These are phyloP conservation scores for Populus hybrid DNA, from an alignment of 441 rosid genomes.

Conservation along the genomic window DNA sequence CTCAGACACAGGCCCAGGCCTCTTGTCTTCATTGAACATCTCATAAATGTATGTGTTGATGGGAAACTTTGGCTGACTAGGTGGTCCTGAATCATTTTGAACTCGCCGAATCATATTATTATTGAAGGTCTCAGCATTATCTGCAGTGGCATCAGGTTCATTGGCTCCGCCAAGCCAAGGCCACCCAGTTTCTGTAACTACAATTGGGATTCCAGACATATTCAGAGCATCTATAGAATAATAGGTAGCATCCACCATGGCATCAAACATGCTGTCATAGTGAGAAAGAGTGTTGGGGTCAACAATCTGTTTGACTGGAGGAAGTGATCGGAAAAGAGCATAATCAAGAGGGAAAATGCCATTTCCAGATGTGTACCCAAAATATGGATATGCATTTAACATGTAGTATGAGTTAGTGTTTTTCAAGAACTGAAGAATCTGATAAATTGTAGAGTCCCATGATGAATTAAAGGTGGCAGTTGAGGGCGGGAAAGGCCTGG, in stretches of 20 bases:
- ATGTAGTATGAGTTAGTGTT: slow-evolving; percentile 80
- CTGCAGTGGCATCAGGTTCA: slow-evolving; percentile 70
- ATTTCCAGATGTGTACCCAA: slow-evolving; percentile 73
- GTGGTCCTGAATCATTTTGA: slow-evolving; percentile 81
- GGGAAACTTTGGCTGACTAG: slow-evolving; percentile 64
- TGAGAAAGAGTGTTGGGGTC: slow-evolving; percentile 91
- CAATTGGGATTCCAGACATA: slow-evolving; percentile 67
- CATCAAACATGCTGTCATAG: slow-evolving; percentile 93
- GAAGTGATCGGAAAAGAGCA: slow-evolving; percentile 67
- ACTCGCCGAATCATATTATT: slow-evolving; percentile 70
- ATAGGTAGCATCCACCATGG: slow-evolving; percentile 93
- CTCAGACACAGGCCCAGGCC: slow-evolving; percentile 68
- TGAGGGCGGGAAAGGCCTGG: slow-evolving; percentile 81
- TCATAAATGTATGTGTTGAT: slow-evolving; percentile 79
- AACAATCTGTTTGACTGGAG: slow-evolving; percentile 87
- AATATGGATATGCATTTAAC: slow-evolving; percentile 91
- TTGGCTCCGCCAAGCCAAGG: slow-evolving; percentile 68
- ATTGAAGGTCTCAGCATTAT: slow-evolving; percentile 72
- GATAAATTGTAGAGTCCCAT: slow-evolving; percentile 66
- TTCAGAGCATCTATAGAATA: slow-evolving; percentile 72
- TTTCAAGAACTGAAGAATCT: slow-evolving; percentile 84
- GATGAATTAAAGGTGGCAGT: slow-evolving; percentile 76
- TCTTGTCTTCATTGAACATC: slow-evolving; percentile 82
- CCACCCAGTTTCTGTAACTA: slow-evolving; percentile 95
- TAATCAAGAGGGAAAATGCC: slow-evolving; percentile 84